Percentiles rank a stretch among this genome's conserved stretches.
These are phyloP conservation scores for Baeospora myosura DNA, from an alignment of 1,284 basidiomycete species.

Conservation along the genomic window DNA sequence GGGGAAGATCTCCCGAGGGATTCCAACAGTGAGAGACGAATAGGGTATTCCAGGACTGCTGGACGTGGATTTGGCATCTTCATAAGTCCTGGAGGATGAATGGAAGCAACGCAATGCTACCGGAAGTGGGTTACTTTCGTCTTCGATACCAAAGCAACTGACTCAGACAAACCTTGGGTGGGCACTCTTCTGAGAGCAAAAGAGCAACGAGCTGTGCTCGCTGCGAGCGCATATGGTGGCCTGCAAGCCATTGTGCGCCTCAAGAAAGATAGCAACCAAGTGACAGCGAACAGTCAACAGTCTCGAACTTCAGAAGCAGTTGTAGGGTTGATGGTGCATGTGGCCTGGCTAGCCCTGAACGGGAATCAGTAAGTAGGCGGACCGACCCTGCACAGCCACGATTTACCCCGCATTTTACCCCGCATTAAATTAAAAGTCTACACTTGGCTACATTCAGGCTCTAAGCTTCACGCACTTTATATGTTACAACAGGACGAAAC, in stretches of 20 bases:
- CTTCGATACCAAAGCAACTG: background rate
- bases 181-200: no score
- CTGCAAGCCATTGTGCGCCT: conserved; percentile 23
- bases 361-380: no score
- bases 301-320: no score
- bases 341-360: no score
- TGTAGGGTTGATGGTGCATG: no score
- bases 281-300: conserved; percentile 7
- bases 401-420: conserved; percentile 5
- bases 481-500: conserved; percentile 26
- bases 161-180: background rate
- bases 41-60: conserved; percentile 53
- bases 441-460: no score
- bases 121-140: background rate
- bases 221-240: conserved; percentile 21
- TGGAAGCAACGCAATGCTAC: conserved; percentile 6
- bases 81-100: conserved; percentile 8
- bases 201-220: conserved; percentile 19
- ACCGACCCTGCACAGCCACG: no score
- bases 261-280: background rate
- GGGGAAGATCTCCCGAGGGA: conserved; percentile 68
- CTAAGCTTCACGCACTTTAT: conserved; percentile 25
- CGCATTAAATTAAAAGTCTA: conserved; percentile 5
- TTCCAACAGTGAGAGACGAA: conserved; percentile 66
- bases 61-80: conserved; percentile 18